Base-by-base conservation (phyloP, 495 filamentous ascomycete genomes). In the Hapsidospora chrysogenum region DNA sequence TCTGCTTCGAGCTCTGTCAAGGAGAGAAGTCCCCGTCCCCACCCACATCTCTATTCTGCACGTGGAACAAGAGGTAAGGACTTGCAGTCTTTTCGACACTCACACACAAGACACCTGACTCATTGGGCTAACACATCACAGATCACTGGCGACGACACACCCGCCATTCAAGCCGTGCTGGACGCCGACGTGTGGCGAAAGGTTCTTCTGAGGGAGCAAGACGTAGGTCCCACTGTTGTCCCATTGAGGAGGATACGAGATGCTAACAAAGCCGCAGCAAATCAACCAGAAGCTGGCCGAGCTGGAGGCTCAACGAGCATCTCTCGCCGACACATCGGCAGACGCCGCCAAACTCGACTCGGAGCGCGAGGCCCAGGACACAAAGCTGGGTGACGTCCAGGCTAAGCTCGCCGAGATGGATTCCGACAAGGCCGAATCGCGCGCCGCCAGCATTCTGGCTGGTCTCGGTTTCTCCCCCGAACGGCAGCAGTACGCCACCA, bases 141-240 rank as follows among this genome's bases (percentile, higher is more conserved):
- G 78, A 92, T 97, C 51, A 82, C 70, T 38, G 89, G 89, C 51
- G 89, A 99, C 52, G 92, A 99, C 51, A 96, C 92, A 2, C 75
- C 86, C 2, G 89, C 92, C 7, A 46, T 99, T 15, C 89, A 99
- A 61, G 89, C 89, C 1, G 89, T 99, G 20, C 59, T 99, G 38
- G 89, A 99, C 63, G 89, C 89, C 34, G 89, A 99, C 55, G 89
- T 99, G 20, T 99, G 89, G 89, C 77, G 92, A 31, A 99, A 99
- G 51, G 83, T 93, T 53, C 66, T 99, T 3, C 67, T 99, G 7
- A 74, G 68, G 36, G 85, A 99, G 47, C 89, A 95, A 66, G 74
- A 72, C 18, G 81, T 85, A 57, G 54, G 73, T 63, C 16, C 2
- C 17, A 17, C 30, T 9, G 11, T 30, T n/a, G n/a, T n/a, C n/a